Percentiles rank a stretch among this genome's conserved stretches.
phyloP scores from a whole-genome alignment of 2,329 filamentous ascomycete species.

The Fusarium nanum region DNA sequence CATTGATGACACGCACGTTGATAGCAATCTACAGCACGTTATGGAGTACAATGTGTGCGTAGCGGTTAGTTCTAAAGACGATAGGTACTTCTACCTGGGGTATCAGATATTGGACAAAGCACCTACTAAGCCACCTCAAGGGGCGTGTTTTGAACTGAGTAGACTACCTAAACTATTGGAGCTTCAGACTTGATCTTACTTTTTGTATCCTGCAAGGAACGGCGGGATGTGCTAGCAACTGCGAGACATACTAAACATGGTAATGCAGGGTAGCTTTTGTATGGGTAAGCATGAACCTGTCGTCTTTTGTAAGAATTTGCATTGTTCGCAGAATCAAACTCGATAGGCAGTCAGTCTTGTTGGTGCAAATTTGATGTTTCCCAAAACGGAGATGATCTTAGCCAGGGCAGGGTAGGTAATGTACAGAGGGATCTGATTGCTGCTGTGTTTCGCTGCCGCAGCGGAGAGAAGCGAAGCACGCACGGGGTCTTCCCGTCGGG shows the following conservation, averaged over 20 bases:
- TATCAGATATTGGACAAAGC: background rate
- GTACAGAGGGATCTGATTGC: background rate
- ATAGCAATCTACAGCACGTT: background rate
- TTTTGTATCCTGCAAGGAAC: conserved; percentile 28
- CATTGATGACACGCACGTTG: background rate
- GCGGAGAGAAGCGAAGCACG: conserved; percentile 20
- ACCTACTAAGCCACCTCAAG: background rate
- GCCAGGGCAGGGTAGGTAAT: background rate
- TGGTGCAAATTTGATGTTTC: conserved; percentile 2
- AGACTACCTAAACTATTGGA: background rate
- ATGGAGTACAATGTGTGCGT: background rate
- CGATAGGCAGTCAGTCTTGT: background rate
- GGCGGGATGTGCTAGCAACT: conserved; percentile 12
- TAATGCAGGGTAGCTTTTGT: conserved; percentile 14
- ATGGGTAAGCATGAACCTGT: background rate
- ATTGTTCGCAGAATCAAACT: background rate
- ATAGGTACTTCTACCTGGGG: background rate
- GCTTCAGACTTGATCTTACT: background rate
- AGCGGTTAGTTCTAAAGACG: background rate
- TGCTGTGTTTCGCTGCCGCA: conserved; percentile 1
- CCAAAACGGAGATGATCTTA: conserved; percentile 5
- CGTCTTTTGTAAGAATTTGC: background rate
- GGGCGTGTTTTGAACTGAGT: background rate
- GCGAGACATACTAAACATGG: conserved; percentile 18
- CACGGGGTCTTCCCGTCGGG: conserved; percentile 5